Base-by-base conservation (phyloP, 768 basidiomycete genomes). In the Terana coerulea region DNA sequence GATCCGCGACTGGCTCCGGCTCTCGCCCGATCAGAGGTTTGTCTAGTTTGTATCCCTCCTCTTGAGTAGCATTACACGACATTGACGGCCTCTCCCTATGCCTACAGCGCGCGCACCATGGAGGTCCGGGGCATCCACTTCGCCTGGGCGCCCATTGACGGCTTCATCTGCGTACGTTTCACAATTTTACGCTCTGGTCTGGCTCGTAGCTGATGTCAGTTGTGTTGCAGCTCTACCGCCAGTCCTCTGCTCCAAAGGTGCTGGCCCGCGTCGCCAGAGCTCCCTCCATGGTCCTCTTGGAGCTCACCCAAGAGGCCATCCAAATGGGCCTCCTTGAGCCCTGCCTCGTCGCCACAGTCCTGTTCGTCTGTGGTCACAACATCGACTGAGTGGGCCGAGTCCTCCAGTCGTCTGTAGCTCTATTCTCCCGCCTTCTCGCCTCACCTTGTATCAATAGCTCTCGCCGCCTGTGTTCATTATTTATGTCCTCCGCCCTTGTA, bases 311-410 rank as follows among this genome's bases (percentile, higher is more conserved):
- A 1, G 74, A 79, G 37, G 81, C 79, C 12, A 66, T 84, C 28
- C 75, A 80, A 50, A 67, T 75, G 7, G 76, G 75, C 14, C 72
- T 87, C 15, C 68, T 84, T 4, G 78, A 85, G 21, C 62, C 72
- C 7, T 65, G 71, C 51, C 61, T 85, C 24, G 69, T 79, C 9
- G 81, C 79, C 0, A 73, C 79, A 0, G 58, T 79, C 5, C 68
- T 86, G 21, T 68, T 86, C 37, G 79, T 78, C 52, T 81, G 73
- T 44, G 84, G 84, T n/a, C 77, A 75, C 49, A 79, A 71, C 64
- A 79, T 87, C 21, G 84, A 85, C 56, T 86, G 48, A 57, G n/a
- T n/a, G n/a, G n/a, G n/a, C n/a, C n/a, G n/a, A n/a, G 45, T 19
- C 31, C 3, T 14, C 22, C 41, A 12, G 39, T 3, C 3, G 39